Conservation (phyloP, 2,329 filamentous ascomycete genomes). For the Blastomyces parvus region DNA sequence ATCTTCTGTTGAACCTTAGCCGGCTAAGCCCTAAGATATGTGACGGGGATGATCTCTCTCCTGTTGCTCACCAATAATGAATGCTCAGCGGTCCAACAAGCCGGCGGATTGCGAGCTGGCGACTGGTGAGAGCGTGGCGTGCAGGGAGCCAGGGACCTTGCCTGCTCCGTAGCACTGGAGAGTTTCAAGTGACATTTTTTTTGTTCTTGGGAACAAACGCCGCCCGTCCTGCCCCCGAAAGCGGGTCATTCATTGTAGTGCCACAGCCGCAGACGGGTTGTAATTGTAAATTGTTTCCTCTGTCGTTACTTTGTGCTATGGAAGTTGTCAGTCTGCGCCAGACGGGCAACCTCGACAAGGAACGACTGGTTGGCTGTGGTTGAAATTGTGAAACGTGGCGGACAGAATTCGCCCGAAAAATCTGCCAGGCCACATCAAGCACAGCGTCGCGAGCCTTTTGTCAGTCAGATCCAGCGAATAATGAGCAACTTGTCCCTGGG, state of each 20-base stretch:
- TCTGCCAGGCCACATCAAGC: background rate
- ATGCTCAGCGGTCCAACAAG: too few species aligned
- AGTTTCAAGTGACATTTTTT: conserved; percentile 1
- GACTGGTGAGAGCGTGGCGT: background rate
- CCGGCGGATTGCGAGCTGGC: background rate
- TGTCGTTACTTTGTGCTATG: too few species aligned
- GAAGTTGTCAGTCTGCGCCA: background rate
- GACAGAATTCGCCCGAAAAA: too few species aligned
- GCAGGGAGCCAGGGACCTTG: background rate
- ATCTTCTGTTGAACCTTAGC: background rate
- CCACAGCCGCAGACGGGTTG: background rate
- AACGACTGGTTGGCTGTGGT: background rate
- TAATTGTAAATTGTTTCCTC: too few species aligned
- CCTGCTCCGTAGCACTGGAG: background rate
- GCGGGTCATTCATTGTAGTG: background rate
- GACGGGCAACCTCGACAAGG: background rate
- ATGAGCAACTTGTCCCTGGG: background rate
- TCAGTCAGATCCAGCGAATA: background rate
- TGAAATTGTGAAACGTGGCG: background rate
- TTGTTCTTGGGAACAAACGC: background rate
- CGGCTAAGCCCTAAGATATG: background rate
- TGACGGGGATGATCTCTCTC: background rate
- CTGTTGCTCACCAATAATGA: too few species aligned
- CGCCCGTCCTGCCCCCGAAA: too few species aligned
- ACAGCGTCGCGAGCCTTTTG: background rate